phyloP scores from a whole-genome alignment of 768 basidiomycete genomes.

The Mycena capillaripes region DNA sequence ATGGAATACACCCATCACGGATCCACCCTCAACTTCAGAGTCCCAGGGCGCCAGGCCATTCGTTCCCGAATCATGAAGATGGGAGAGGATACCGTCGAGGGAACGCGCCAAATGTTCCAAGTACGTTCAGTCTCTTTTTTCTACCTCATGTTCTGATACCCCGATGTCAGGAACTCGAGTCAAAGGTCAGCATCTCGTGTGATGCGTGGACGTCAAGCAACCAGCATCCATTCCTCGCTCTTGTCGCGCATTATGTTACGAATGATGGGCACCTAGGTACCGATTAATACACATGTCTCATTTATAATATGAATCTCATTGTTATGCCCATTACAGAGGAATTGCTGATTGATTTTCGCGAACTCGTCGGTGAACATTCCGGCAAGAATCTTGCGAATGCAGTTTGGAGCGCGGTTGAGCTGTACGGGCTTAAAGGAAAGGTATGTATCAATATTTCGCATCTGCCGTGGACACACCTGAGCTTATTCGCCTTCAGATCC shows the following conservation, averaged over 20 bases:
- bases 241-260: not conserved
- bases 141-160: not conserved
- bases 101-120: not conserved
- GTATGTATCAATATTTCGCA: not conserved
- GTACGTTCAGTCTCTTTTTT: not conserved
- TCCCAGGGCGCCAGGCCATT: not conserved
- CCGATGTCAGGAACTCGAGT: not conserved
- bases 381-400: not conserved
- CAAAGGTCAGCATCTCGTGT: conserved; percentile 2
- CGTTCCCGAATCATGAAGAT: not conserved
- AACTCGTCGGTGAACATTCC: not conserved
- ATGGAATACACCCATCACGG: not conserved
- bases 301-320: not conserved
- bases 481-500: too few relatives aligned
- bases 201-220: conserved; percentile 6
- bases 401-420: not conserved
- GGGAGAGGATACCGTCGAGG: not conserved
- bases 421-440: not conserved
- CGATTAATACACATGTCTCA: not conserved
- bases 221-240: conserved; percentile 2
- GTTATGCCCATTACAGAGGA: not conserved
- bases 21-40: not conserved
- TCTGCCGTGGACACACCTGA: too few relatives aligned
- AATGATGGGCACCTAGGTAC: conserved; percentile 3
- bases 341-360: not conserved